These are phyloP conservation scores for Maudiozyma serrabonitensis DNA, from an alignment of 805 yeast species.

Conservation along the genomic window DNA sequence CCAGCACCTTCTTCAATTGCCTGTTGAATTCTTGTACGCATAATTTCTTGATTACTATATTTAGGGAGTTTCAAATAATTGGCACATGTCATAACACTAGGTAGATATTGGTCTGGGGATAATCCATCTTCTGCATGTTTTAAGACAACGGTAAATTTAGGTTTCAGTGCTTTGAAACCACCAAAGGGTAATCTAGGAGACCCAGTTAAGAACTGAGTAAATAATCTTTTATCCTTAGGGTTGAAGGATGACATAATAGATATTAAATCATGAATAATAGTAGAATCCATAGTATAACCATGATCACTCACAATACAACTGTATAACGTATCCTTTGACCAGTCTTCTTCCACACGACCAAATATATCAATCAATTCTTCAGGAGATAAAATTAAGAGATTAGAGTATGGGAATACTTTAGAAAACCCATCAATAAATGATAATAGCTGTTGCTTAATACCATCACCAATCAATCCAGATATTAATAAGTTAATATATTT, in stretches of 20 bases:
- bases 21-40: constrained; percentile 48
- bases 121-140: constrained; percentile 67
- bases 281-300: constrained; percentile 70
- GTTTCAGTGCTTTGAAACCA: constrained; percentile 75
- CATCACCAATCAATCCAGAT: constrained; percentile 50
- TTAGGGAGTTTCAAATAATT: constrained; percentile 85
- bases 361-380: constrained; percentile 61
- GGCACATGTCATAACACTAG: constrained; percentile 98
- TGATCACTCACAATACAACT: constrained; percentile 74
- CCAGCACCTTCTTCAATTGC: constrained; percentile 87
- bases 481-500: constrained; percentile 47
- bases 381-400: constrained; percentile 62
- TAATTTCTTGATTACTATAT: constrained; percentile 52
- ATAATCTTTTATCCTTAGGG: constrained; percentile 50
- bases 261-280: constrained; percentile 50
- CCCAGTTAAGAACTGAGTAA: constrained; percentile 84
- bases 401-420: constrained; percentile 66
- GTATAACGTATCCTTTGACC: constrained; percentile 57
- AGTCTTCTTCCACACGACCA: constrained; percentile 79
- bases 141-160: constrained; percentile 79
- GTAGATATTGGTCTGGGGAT: constrained; percentile 69
- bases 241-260: constrained; percentile 49
- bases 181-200: constrained; percentile 91
- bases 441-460: constrained; percentile 53
- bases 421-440: constrained; percentile 76